Evolutionary conservation across 2,329 filamentous ascomycete genomes (phyloP).

Genomic region (Monilinia vaccinii-corymbosi): DNA sequence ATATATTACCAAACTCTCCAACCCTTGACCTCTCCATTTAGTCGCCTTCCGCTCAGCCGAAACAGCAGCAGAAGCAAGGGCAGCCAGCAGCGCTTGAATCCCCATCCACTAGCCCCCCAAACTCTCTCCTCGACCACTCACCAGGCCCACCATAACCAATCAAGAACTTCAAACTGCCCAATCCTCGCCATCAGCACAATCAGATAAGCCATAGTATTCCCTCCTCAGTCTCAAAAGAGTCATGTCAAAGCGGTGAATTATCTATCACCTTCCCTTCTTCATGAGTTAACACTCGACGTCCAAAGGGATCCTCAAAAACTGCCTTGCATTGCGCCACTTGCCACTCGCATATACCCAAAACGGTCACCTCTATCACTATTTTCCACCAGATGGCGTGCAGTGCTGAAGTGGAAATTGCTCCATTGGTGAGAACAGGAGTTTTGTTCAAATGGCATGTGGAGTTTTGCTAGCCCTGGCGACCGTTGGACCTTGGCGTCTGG

Average conservation of each 20-base stretch:
- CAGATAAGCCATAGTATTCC: neutral
- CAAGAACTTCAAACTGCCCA: neutral
- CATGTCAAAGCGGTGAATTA: neutral
- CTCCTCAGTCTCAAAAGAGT: neutral
- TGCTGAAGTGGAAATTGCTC: neutral
- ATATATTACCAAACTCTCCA: neutral
- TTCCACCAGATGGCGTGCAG: neutral
- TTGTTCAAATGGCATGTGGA: neutral
- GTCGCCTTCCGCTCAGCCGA: neutral
- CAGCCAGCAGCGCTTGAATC: neutral
- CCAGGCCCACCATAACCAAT: neutral
- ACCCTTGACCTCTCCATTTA: neutral
- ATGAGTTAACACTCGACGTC: neutral
- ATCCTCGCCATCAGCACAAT: neutral
- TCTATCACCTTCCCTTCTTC: neutral
- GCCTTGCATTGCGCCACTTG: neutral
- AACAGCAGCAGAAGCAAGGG: neutral
- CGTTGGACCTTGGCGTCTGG: neutral
- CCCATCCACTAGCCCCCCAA: neutral
- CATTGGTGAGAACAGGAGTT: neutral
- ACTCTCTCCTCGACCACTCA: neutral
- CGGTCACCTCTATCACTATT: neutral
- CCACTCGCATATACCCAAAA: neutral
- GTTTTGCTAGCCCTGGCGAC: neutral
- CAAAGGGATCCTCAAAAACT: neutral